A percentile compares a stretch with the other conserved stretches of the same genome.
Conservation (phyloP, 2,329 filamentous ascomycete genomes). For the Penicillium psychrosexuale region DNA sequence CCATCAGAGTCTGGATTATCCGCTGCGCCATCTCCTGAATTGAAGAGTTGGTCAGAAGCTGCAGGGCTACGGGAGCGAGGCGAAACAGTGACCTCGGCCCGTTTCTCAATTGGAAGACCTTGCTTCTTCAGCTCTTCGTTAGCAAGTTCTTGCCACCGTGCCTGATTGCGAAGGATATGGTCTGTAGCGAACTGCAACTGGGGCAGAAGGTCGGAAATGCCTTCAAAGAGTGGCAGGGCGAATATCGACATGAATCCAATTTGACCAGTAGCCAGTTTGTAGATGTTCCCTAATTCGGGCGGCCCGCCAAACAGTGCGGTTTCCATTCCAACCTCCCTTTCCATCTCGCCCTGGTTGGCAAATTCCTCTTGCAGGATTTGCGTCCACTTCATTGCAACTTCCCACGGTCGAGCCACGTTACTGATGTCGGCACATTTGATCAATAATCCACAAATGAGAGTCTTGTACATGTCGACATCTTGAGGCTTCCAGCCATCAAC, state of each 20-base stretch:
- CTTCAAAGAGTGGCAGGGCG: constrained; percentile 85
- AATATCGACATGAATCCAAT: constrained; percentile 97
- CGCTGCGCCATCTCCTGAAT: constrained; percentile 3
- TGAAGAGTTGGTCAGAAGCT: constrained; percentile 3
- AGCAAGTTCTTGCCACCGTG: constrained; percentile 56
- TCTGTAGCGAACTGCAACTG: constrained; percentile 78
- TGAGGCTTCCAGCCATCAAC: constrained; percentile 75
- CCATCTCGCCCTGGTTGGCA: constrained; percentile 87
- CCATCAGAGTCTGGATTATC: constrained; percentile 19
- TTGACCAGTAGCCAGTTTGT: constrained; percentile 82
- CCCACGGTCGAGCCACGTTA: constrained; percentile 86
- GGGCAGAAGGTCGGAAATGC: constrained; percentile 80
- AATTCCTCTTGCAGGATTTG: constrained; percentile 94
- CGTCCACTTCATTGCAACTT: constrained; percentile 84
- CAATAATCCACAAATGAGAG: constrained; percentile 80
- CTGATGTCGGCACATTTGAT: constrained; percentile 99
- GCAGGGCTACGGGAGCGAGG: constrained; percentile 37
- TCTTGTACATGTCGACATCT: constrained; percentile 70
- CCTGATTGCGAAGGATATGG: constrained; percentile 75
- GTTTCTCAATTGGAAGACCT: constrained; percentile 21
- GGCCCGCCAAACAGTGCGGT: constrained; percentile 79
- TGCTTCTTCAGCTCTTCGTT: constrained; percentile 31
- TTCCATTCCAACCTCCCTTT: constrained; percentile 78
- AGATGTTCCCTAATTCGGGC: constrained; percentile 74
- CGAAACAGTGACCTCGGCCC: constrained; percentile 27